Base-by-base conservation (phyloP, 768 basidiomycete genomes). In the Tricholoma bakamatsutake region DNA sequence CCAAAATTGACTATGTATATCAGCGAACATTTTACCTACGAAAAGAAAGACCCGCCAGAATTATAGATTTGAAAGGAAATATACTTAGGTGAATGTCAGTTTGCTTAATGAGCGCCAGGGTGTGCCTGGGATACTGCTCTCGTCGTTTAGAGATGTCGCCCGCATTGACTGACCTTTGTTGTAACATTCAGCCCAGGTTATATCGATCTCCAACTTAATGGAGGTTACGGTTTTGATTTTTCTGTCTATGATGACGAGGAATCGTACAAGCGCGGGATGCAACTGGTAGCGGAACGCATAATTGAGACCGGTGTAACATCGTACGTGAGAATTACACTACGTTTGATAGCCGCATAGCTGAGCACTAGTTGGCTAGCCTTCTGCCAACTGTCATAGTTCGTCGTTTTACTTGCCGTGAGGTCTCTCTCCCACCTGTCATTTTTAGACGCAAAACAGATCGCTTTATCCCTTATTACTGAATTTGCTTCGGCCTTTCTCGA, bases 161-260 rank as follows among this genome's bases (percentile, higher is more conserved):
- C 4, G 21, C 21, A 24, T 24, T 24, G 21, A 13, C 18, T 13
- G 34, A 13, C 46, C 39, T n/a, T 34, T 34, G 33, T 52, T 43
- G 31, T 30, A 50, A 53, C 35, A 57, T 53, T 13, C 60, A 92
- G 90, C 66, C 93, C 93, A 2, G 93, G 93, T 12, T 81, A 87
- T 63, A 79, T 95, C 50, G 93, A 95, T 70, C 82, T 88, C 15
- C 93, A 96, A 64, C 85, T 96, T 58, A 95, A 96, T 60, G 93
- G 93, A 34, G 93, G 85, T 4, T 93, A 90, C 66, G 84, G 86
- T 30, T 89, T 92, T 64, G 90, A 93, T 68, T 93, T 93, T 64
- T 92, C 90, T 11, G 81, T 92, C 15, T 90, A 87, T 61, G 84
- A 88, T 34, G 78, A 86, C 64, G 87, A 89, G 52, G 76, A 83